phyloP scores from a whole-genome alignment of 73 alveolate species.

The Tetrahymena thermophila region DNA sequence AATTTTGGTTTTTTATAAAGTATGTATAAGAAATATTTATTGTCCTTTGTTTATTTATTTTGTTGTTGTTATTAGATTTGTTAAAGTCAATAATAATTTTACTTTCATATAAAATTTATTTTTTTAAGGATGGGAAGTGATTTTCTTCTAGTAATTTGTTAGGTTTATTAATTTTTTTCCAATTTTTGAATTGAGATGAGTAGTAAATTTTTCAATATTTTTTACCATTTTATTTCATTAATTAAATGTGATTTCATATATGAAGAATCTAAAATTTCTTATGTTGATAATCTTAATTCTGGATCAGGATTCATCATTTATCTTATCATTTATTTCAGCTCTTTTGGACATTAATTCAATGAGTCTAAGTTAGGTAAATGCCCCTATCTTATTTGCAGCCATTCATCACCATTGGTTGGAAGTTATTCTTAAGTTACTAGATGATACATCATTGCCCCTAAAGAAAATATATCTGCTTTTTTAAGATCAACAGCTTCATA shows the following conservation, averaged over 20 bases:
- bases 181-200: neutral
- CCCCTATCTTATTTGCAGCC: conserved; percentile 35
- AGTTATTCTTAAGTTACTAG: conserved; percentile 17
- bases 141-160: neutral
- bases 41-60: no score
- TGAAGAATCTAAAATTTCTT: neutral
- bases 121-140: neutral
- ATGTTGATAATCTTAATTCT: neutral
- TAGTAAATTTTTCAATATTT: neutral
- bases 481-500: conserved; percentile 16
- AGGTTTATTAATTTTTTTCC: neutral
- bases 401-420: conserved; percentile 37
- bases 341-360: neutral
- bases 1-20: no score
- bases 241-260: neutral
- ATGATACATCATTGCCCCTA: conserved; percentile 46
- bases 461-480: conserved; percentile 48
- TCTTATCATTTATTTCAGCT: neutral
- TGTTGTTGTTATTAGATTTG: no score
- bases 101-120: neutral
- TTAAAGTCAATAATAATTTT: no score
- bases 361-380: neutral
- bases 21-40: no score
- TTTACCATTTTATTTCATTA: neutral
- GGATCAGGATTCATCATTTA: neutral